phyloP scores from a whole-genome alignment of 768 basidiomycete species.

The Termitomyces sp. region DNA sequence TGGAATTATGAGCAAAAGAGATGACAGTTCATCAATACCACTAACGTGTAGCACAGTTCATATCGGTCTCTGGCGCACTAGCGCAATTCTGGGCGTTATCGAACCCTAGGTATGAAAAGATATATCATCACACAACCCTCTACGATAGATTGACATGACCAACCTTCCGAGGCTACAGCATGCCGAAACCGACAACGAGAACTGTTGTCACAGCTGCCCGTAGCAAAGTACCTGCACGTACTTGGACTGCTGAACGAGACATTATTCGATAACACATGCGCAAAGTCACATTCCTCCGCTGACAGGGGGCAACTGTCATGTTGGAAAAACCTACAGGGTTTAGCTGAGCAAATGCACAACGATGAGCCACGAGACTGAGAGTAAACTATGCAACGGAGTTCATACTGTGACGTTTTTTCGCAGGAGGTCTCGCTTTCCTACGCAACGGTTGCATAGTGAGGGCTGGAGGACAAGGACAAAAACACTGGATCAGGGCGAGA shows the following conservation, averaged over 20 bases:
- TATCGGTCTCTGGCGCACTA: not conserved
- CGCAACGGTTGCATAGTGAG: conserved; percentile 18
- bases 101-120: not conserved
- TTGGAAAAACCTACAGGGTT: conserved; percentile 47
- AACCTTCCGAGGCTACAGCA: conserved; percentile 12
- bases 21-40: not conserved
- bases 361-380: conserved; percentile 7
- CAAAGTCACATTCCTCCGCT: conserved; percentile 43
- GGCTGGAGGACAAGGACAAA: conserved; percentile 1
- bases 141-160: not conserved
- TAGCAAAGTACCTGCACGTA: conserved; percentile 29
- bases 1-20: not conserved
- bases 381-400: not conserved
- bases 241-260: conserved; percentile 15
- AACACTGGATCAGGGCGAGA: not conserved
- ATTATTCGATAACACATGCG: conserved; percentile 30
- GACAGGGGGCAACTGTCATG: conserved; percentile 34
- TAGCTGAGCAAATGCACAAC: conserved; percentile 25
- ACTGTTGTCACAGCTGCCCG: conserved; percentile 32
- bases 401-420: conserved; percentile 38
- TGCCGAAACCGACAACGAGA: conserved; percentile 33
- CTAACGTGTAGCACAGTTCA: not conserved
- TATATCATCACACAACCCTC: not conserved
- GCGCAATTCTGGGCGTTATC: not conserved
- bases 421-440: conserved; percentile 21